Evolutionary conservation across 208 protist genomes (phyloP).

Genomic region (Trypanosoma cruzi): DNA sequence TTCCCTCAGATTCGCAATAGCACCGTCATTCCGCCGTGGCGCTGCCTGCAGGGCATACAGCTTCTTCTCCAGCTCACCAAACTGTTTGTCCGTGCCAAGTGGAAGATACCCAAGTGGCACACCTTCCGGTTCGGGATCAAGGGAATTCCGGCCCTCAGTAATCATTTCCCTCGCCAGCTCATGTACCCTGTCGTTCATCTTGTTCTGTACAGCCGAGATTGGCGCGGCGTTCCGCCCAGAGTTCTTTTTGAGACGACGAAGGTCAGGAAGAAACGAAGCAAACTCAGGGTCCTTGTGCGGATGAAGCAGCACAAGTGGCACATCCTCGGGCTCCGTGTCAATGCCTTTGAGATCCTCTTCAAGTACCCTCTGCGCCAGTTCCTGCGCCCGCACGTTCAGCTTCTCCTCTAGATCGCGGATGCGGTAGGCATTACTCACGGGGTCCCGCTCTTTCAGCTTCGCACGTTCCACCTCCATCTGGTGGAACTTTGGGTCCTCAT

Average conservation of each 20-base stretch:
- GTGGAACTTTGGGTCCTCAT: constrained; percentile 65
- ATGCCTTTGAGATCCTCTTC: constrained; percentile 68
- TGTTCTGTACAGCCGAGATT: constrained; percentile 45
- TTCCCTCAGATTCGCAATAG: constrained; percentile 41
- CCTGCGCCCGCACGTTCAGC: constrained; percentile 68
- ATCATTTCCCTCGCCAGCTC: constrained; percentile 67
- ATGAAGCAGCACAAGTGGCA: constrained; percentile 65
- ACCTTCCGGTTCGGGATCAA: constrained; percentile 66
- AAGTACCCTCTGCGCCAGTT: constrained; percentile 63
- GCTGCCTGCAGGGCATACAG: constrained; percentile 47
- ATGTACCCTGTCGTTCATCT: constrained; percentile 74
- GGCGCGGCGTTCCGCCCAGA: neutral
- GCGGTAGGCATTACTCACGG: constrained; percentile 23
- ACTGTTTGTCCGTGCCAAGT: constrained; percentile 58
- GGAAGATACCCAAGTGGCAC: constrained; percentile 71
- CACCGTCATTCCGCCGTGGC: constrained; percentile 48
- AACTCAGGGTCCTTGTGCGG: constrained; percentile 69
- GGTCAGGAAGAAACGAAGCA: constrained; percentile 38
- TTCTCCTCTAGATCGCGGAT: constrained; percentile 57
- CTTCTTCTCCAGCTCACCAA: constrained; percentile 55
- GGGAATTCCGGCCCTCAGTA: constrained; percentile 59
- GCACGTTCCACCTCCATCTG: constrained; percentile 39
- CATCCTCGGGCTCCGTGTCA: constrained; percentile 68
- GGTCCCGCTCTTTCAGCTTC: constrained; percentile 60
- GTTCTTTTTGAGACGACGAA: neutral